Evolutionary conservation across 192 early-diverging fungal species (phyloP), one percentile per base, ranked within the genome.

Genomic region (Gryganskiella cystojenkinii): DNA sequence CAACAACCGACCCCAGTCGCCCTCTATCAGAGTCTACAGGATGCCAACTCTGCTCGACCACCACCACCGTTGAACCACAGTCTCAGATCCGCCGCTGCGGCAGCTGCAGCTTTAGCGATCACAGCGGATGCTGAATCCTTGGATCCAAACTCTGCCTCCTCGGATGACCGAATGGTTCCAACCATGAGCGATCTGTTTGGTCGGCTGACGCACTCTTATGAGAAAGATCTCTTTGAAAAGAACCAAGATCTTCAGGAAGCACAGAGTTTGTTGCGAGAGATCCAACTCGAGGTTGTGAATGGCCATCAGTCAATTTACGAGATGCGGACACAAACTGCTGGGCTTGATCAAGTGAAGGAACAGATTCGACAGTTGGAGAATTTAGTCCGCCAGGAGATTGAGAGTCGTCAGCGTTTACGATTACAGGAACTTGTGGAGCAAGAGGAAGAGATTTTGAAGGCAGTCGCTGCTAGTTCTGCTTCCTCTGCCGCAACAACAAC

Each of bases 141-240:
- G 37, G 37, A 5, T 13, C 37, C 37, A 40, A 5, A 5, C 37
- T 40, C 37, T 40, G 37, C 37, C 13, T 13, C 13, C 13, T 40
- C 37, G 37, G 13, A 40, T 13, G 40, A 64, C 27, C 31, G 24
- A 9, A 56, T 78, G 55, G 69, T 81, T 11, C 74, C 80, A 3
- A 73, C 72, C 8, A 65, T 86, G n/a, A 72, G 68, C 31, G 67
- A 81, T 30, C 33, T 86, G 0, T 80, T 86, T 76, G 73, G 79
- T 24, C 70, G 61, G 11, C 56, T 84, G 51, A 78, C 80, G 9
- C 64, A 71, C 11, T 84, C 80, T 19, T 86, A 81, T 44, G 83
- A 84, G 52, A 78, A 70, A 15, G 85, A 86, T 44, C 53, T 83
- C 3, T 64, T 67, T 30, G 79, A 84, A 7, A 84, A 84, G 67